Conservation (phyloP, 805 yeast genomes). For the Candida golubevii region DNA sequence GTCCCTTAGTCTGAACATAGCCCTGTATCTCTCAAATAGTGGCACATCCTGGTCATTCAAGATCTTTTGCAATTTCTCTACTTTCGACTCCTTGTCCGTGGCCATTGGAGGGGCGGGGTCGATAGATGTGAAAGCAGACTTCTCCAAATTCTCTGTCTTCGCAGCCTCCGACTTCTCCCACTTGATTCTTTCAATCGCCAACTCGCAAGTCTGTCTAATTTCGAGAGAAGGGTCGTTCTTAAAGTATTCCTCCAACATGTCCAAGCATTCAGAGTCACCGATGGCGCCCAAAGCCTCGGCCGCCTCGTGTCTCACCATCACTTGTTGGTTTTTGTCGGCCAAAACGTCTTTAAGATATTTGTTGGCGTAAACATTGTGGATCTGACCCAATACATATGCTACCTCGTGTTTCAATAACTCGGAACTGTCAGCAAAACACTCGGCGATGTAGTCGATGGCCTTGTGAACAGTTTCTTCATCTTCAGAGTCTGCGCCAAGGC, state of each 20-base stretch:
- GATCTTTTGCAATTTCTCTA: conserved; percentile 60
- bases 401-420: conserved; percentile 96
- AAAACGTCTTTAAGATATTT: conserved; percentile 71
- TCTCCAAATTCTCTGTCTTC: conserved; percentile 65
- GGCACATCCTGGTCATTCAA: conserved; percentile 76
- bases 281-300: conserved; percentile 98
- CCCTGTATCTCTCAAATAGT: conserved; percentile 91
- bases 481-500: conserved; percentile 71
- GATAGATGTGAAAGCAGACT: conserved; percentile 76
- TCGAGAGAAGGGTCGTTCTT: conserved; percentile 77
- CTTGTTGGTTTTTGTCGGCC: conserved; percentile 61
- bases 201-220: conserved; percentile 95
- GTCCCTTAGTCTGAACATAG: conserved; percentile 97
- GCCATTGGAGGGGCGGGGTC: conserved; percentile 99
- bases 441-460: conserved; percentile 81
- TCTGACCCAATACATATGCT: conserved; percentile 95
- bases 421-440: conserved; percentile 72
- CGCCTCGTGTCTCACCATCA: conserved; percentile 99
- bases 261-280: conserved; percentile 72
- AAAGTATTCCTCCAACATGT: conserved; percentile 57
- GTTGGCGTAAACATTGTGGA: conserved; percentile 76
- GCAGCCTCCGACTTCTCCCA: conserved; percentile 79
- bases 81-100: conserved; percentile 46
- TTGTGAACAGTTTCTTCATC: conserved; percentile 49
- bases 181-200: conserved; percentile 89